Percentiles rank a stretch among this genome's conserved stretches.
These are phyloP conservation scores for Colletotrichum brevisporum DNA, from an alignment of 2,329 filamentous ascomycete species.

Conservation along the genomic window DNA sequence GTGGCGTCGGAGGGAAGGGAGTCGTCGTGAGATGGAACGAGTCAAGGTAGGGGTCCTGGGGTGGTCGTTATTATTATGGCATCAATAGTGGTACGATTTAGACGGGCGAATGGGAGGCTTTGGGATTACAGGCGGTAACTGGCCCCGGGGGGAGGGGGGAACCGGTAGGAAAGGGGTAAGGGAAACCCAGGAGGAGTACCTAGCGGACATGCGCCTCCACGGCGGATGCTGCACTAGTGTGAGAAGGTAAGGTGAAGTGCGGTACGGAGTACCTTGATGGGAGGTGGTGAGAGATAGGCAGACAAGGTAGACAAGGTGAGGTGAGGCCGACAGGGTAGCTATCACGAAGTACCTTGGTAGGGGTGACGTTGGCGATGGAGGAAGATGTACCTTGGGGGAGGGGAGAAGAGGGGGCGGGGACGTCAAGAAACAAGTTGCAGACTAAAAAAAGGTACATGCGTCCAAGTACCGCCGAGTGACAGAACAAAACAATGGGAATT, in stretches of 20 bases:
- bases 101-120: slow-evolving; percentile 40
- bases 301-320: not conserved
- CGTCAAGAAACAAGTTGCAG: slow-evolving; percentile 6
- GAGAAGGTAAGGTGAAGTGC: slow-evolving; percentile 12
- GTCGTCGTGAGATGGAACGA: slow-evolving; percentile 35
- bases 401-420: slow-evolving; percentile 7
- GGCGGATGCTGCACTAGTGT: not conserved
- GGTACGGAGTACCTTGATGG: not conserved
- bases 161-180: not conserved
- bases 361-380: slow-evolving; percentile 14
- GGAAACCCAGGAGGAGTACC: not conserved
- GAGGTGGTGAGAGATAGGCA: slow-evolving; percentile 5
- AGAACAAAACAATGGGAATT: no score
- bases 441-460: not conserved
- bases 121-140: slow-evolving; percentile 40
- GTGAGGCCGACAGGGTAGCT: slow-evolving; percentile 9
- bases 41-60: slow-evolving; percentile 36
- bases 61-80: slow-evolving; percentile 39
- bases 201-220: slow-evolving; percentile 36
- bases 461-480: not conserved
- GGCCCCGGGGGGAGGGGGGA: not conserved
- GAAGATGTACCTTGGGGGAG: slow-evolving; percentile 6
- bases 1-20: slow-evolving; percentile 32
- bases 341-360: slow-evolving; percentile 7
- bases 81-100: slow-evolving; percentile 40